Percentiles rank a stretch among this genome's conserved stretches.
These are phyloP conservation scores for Fusarium xyrophilum DNA, from an alignment of 2,329 filamentous ascomycete genomes.

Conservation along the genomic window DNA sequence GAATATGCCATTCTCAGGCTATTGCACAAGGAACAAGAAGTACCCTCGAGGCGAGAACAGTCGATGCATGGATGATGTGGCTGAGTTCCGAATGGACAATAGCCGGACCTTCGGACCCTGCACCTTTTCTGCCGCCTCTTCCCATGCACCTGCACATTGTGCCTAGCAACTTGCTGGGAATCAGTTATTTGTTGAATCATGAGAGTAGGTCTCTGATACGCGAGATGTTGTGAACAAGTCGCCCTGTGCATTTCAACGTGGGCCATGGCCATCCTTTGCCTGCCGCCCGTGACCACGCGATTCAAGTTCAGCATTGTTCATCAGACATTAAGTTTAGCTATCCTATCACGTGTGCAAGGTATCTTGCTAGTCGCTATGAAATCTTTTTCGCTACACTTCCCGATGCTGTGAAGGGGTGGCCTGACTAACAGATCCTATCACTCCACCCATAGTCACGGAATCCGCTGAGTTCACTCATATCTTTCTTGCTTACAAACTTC, in stretches of 20 bases:
- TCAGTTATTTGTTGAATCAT: conserved; percentile 6
- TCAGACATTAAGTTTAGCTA: not conserved
- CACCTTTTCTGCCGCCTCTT: conserved; percentile 11
- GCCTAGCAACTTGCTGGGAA: conserved; percentile 25
- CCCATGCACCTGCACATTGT: conserved; percentile 21
- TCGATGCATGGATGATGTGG: conserved; percentile 20
- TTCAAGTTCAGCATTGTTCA: conserved; percentile 5
- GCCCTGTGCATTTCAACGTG: conserved; percentile 10
- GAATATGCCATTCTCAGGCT: conserved; percentile 19
- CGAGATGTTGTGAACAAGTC: conserved; percentile 3
- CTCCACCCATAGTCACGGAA: conserved; percentile 32
- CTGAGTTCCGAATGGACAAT: conserved; percentile 22
- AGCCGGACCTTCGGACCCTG: conserved; percentile 10
- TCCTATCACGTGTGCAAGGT: not conserved
- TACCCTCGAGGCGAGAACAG: not conserved
- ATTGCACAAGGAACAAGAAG: conserved; percentile 10
- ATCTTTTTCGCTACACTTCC: not conserved
- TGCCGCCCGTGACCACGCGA: conserved; percentile 12
- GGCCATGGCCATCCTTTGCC: conserved; percentile 7
- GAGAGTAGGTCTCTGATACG: not conserved
- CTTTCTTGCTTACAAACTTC: conserved; percentile 5
- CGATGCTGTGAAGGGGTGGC: conserved; percentile 7
- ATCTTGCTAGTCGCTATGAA: not conserved
- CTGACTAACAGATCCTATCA: conserved; percentile 31
- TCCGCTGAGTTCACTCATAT: conserved; percentile 9